Conservation (phyloP, 306 rosid genomes). For the Prunus davidiana region DNA sequence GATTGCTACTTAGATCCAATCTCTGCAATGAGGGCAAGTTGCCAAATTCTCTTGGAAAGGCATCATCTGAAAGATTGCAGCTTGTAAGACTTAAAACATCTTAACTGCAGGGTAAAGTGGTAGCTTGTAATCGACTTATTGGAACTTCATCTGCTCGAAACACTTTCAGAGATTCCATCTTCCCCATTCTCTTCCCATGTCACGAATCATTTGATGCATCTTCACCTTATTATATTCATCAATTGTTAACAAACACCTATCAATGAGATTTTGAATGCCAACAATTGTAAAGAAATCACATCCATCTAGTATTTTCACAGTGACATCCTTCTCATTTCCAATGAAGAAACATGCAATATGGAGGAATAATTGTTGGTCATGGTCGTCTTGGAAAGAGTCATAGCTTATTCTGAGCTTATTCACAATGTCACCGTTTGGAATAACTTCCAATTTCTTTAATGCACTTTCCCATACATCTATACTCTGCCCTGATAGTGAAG, state of each 20-base stretch:
- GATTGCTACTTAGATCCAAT: background rate
- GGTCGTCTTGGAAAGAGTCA: background rate
- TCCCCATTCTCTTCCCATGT: constrained; percentile 1
- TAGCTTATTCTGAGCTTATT: background rate
- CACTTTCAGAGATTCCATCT: background rate
- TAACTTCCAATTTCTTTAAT: background rate
- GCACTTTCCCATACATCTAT: background rate
- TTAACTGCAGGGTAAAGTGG: background rate
- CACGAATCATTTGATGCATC: background rate
- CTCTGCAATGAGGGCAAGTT: background rate
- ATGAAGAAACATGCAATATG: background rate
- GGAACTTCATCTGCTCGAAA: background rate
- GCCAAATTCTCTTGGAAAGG: background rate
- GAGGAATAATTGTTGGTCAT: background rate
- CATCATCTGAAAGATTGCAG: background rate
- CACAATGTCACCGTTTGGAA: background rate
- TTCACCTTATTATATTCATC: background rate
- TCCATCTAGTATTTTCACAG: background rate
- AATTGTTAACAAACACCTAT: background rate
- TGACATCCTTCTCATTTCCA: background rate
- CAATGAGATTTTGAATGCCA: background rate
- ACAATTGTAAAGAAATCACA: background rate
- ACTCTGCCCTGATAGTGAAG: background rate
- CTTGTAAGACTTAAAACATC: background rate
- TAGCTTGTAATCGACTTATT: background rate